phyloP scores from a whole-genome alignment of 2,329 filamentous ascomycete species.

The Atkinsonella texensis region DNA sequence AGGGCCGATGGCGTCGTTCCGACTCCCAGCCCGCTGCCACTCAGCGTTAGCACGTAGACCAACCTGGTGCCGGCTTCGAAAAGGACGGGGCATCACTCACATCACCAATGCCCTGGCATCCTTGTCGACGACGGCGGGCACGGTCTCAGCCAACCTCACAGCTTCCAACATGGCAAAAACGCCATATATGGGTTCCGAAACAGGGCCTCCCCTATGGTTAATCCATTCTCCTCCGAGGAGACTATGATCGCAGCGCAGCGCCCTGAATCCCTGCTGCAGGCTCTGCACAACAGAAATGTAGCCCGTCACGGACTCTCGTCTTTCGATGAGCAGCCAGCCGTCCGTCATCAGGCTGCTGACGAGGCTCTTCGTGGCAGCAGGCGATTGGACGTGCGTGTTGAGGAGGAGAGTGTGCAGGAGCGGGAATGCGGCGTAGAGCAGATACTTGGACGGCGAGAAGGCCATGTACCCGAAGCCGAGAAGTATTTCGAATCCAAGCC shows the following conservation, averaged over 20 bases:
- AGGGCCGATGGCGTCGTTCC: slow-evolving; percentile 83
- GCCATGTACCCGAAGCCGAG: slow-evolving; percentile 53
- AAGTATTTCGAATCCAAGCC: slow-evolving; percentile 59
- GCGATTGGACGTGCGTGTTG: slow-evolving; percentile 62
- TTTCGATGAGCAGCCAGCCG: slow-evolving; percentile 66
- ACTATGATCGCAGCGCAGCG: slow-evolving; percentile 89
- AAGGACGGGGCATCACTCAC: slow-evolving; percentile 36
- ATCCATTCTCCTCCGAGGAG: slow-evolving; percentile 89
- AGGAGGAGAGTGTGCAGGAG: slow-evolving; percentile 57
- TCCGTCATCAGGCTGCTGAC: slow-evolving; percentile 54
- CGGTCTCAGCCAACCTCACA: slow-evolving; percentile 62
- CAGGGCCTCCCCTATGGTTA: slow-evolving; percentile 35
- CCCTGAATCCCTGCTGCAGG: slow-evolving; percentile 54
- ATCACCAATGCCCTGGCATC: slow-evolving; percentile 74
- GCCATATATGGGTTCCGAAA: slow-evolving; percentile 82
- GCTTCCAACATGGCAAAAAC: slow-evolving; percentile 96
- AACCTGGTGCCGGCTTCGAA: background rate
- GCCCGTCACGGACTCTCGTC: slow-evolving; percentile 76
- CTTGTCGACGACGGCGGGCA: slow-evolving; percentile 41
- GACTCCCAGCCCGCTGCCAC: slow-evolving; percentile 67
- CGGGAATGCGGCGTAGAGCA: slow-evolving; percentile 58
- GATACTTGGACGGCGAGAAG: slow-evolving; percentile 54
- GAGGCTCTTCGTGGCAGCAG: slow-evolving; percentile 45
- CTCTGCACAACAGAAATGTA: slow-evolving; percentile 88
- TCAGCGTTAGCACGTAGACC: background rate